Evolutionary conservation across 179 eudicot genomes (phyloP), one percentile per base, ranked within the genome.

Genomic region (Pouteria campechiana): DNA sequence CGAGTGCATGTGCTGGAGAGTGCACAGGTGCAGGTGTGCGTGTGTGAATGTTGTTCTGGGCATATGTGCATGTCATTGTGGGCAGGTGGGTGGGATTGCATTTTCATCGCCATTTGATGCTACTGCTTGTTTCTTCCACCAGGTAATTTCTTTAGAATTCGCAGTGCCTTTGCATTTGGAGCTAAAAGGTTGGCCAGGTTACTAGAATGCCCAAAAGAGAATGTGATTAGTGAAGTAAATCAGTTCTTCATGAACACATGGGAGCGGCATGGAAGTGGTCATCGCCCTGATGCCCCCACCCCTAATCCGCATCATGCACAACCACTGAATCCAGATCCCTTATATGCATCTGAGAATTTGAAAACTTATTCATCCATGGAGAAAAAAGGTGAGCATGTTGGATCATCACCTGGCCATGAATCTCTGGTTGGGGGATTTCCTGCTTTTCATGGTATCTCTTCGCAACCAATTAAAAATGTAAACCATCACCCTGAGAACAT

Each of bases 91-190:
- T n/a, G n/a, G n/a, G n/a, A n/a, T n/a, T n/a, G n/a, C n/a, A n/a
- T n/a, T n/a, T n/a, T n/a, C n/a, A n/a, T n/a, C n/a, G n/a, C n/a
- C n/a, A n/a, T n/a, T n/a, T n/a, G n/a, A n/a, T n/a, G n/a, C 12
- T 30, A 17, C 25, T 9, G 50, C 24, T 41, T 28, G 46, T 29
- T 12, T 38, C 33, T 22, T 10, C 33, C 27, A 44, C 27, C 72
- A 76, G 83, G 83, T 49, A 76, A 76, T 51, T 76, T 76, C 40
- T 76, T 58, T 38, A 72, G 83, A 63, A 72, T 76, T 38, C 76
- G 83, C 12, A 76, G 83, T 49, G 83, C 83, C 51, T 72, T 76
- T 42, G 50, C 65, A 44, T 60, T 68, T 46, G 83, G 83, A 60
- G 79, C 73, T 12, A 56, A 72, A 46, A 46, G 58, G 57, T 62